Evolutionary conservation across 371 early-diverging fungal species (phyloP), one percentile per base, ranked within the genome.

Genomic region (Encephalitozoon hellem): DNA sequence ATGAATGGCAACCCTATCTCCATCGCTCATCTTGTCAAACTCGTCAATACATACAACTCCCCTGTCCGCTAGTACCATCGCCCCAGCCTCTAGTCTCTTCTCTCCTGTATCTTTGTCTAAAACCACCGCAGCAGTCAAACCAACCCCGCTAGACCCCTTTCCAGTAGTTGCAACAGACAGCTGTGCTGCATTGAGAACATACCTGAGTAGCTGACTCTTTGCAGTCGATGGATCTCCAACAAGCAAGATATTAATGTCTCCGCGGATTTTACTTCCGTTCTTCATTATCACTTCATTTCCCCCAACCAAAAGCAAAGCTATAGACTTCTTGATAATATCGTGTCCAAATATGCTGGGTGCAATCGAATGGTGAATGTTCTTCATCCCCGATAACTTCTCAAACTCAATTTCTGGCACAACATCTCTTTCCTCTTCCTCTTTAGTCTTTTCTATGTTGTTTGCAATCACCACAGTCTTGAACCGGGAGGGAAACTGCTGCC

Each of bases 1-100:
- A 87, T 99, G 99, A 84, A 99, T 96, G 2, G 97, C 96, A 0
- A 95, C 95, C 77, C 97, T 89, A 84, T 99, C 99, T 28, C 89
- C 87, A 75, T 96, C 96, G 67, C 89, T 90, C 97, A 98, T 98
- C 85, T 98, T 98, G 87, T 98, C 99, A 87, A 99, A 97, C 87
- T 99, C 99, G 87, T 99, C 99, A 52, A 99, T 97, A 86, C 96
- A 96, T 12, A 94, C 94, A 26, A 97, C 89, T 64, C 97, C 97
- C 34, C 94, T 89, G 80, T 99, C 99, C 12, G 95, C 97, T 67
- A 97, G 86, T 30, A 97, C 97, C 94, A 97, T 95, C 0, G 99
- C 99, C 80, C 99, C 99, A 2, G 96, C 99, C 80, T 99, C 98
- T 69, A 97, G 82, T 66, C 89, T 88, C 67, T 90, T 88, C 82